Evolutionary conservation across 441 rosid species (phyloP).

Genomic region (Gossypium davidsonii): DNA sequence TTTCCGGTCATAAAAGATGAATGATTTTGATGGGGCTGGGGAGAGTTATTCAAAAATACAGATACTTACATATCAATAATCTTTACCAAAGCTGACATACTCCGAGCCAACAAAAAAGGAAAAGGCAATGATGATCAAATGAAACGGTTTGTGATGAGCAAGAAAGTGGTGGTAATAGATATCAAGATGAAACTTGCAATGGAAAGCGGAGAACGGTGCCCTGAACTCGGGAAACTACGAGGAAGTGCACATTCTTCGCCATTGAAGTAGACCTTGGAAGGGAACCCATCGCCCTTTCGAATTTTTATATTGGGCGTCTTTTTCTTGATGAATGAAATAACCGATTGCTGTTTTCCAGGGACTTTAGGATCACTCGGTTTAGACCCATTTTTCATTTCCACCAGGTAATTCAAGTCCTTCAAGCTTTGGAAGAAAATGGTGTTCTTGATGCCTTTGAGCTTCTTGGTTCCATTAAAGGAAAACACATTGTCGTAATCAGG

Average conservation of each 20-base stretch:
- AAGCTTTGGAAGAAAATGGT: slow-evolving; percentile 68
- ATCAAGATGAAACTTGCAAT: slow-evolving; percentile 20
- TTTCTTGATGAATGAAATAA: slow-evolving; percentile 67
- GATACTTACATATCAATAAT: neutral
- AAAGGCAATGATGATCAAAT: neutral
- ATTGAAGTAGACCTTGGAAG: slow-evolving; percentile 60
- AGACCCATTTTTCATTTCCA: slow-evolving; percentile 51
- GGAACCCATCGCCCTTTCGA: slow-evolving; percentile 60
- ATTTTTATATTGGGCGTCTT: slow-evolving; percentile 36
- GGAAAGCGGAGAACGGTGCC: slow-evolving; percentile 16
- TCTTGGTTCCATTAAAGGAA: slow-evolving; percentile 67
- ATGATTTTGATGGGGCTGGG: neutral
- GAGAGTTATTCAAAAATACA: neutral
- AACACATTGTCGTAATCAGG: slow-evolving; percentile 57
- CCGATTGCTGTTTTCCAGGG: slow-evolving; percentile 87
- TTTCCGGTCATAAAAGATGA: neutral
- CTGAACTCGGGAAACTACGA: slow-evolving; percentile 43
- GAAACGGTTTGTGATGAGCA: slow-evolving; percentile 26
- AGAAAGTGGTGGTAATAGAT: slow-evolving; percentile 26
- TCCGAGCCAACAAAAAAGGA: neutral
- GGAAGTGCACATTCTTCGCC: slow-evolving; percentile 94
- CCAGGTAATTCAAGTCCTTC: slow-evolving; percentile 57
- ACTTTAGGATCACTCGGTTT: slow-evolving; percentile 39
- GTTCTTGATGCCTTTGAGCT: slow-evolving; percentile 30
- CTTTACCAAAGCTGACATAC: slow-evolving; percentile 3